Conservation (phyloP, 2,329 filamentous ascomycete genomes). For the Venturia effusa region DNA sequence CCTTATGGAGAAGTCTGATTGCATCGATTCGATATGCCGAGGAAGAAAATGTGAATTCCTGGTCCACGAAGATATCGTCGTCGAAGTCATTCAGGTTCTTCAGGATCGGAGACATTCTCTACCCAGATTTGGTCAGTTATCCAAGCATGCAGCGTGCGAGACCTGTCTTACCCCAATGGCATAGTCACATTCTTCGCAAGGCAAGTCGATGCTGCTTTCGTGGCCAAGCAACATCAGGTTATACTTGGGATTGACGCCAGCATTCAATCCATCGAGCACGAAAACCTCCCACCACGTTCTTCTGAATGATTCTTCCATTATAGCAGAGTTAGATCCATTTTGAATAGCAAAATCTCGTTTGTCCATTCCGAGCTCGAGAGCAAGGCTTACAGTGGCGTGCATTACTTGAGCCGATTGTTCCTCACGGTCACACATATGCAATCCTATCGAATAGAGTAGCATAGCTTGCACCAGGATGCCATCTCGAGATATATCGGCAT, state of each 20-base stretch:
- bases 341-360: slow-evolving; percentile 53
- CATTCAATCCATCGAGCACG: slow-evolving; percentile 74
- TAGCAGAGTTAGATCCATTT: slow-evolving; percentile 52
- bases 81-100: slow-evolving; percentile 63
- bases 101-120: slow-evolving; percentile 25
- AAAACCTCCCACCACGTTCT: slow-evolving; percentile 87
- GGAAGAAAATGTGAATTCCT: slow-evolving; percentile 65
- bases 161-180: slow-evolving; percentile 24
- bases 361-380: slow-evolving; percentile 68
- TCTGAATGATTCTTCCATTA: slow-evolving; percentile 73
- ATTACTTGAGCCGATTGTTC: slow-evolving; percentile 59
- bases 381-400: slow-evolving; percentile 55
- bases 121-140: background rate
- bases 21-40: slow-evolving; percentile 78
- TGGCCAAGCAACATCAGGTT: slow-evolving; percentile 61
- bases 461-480: slow-evolving; percentile 63
- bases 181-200: slow-evolving; percentile 74
- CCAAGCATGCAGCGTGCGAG: background rate
- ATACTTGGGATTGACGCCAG: slow-evolving; percentile 63
- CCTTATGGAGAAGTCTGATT: slow-evolving; percentile 63
- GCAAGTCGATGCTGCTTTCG: slow-evolving; percentile 57
- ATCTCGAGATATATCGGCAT: slow-evolving; percentile 23
- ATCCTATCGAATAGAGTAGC: slow-evolving; percentile 62
- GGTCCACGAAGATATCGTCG: slow-evolving; percentile 60
- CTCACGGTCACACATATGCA: slow-evolving; percentile 62